These are phyloP conservation scores for Colletotrichum euphorbiae DNA, from an alignment of 2,329 filamentous ascomycete genomes.

Conservation along the genomic window DNA sequence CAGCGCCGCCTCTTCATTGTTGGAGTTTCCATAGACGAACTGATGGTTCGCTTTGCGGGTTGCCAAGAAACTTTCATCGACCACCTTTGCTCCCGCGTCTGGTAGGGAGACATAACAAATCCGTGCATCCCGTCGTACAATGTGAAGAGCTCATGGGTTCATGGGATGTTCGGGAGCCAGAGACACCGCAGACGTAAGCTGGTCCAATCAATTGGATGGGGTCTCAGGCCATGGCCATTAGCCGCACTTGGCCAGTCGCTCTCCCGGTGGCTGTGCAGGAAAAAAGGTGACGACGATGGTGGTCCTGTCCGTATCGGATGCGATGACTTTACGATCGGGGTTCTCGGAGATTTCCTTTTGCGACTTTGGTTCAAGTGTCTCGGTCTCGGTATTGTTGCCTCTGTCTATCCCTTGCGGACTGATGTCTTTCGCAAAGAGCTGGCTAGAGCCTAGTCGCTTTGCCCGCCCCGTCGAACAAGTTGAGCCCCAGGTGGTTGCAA, in stretches of 20 bases:
- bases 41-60: not conserved
- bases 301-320: constrained; percentile 2
- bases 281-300: not conserved
- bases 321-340: constrained; percentile 18
- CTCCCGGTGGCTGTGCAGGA: constrained; percentile 19
- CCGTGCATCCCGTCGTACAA: constrained; percentile 14
- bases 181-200: not conserved
- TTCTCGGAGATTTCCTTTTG: constrained; percentile 5
- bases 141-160: not conserved
- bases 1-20: constrained; percentile 17
- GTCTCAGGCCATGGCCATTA: constrained; percentile 3
- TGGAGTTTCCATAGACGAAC: not conserved
- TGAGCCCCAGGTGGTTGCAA: not conserved
- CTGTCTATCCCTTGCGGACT: not conserved
- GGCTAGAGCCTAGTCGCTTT: too few species aligned
- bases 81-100: not conserved
- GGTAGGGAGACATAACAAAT: not conserved
- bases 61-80: constrained; percentile 2
- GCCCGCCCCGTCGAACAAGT: not conserved
- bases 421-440: not conserved
- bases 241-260: not conserved
- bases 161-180: not conserved
- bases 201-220: constrained; percentile 1
- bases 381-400: constrained; percentile 4
- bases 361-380: not conserved